A percentile compares a stretch with the other conserved stretches of the same genome.
These are phyloP conservation scores for Xylaria arbuscula DNA, from an alignment of 2,329 filamentous ascomycete species.

Conservation along the genomic window DNA sequence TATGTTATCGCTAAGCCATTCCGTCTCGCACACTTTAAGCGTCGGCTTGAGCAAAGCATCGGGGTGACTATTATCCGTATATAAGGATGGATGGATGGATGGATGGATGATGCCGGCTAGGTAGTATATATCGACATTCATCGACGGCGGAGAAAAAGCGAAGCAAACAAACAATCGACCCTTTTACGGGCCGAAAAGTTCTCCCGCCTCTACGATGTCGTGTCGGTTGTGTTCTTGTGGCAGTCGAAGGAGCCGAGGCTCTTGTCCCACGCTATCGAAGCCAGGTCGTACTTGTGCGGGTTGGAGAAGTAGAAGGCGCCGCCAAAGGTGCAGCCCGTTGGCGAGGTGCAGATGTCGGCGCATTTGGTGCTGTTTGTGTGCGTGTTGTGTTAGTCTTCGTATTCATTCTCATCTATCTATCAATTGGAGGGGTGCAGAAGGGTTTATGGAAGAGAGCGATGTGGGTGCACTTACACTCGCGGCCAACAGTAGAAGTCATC, in stretches of 20 bases:
- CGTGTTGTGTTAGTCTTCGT: conserved; percentile 15
- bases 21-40: too few species aligned
- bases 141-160: neutral
- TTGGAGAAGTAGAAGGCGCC: conserved; percentile 60
- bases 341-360: conserved; percentile 59
- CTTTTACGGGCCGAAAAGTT: neutral
- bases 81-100: too few species aligned
- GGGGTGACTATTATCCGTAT: too few species aligned
- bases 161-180: neutral
- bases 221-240: conserved; percentile 43
- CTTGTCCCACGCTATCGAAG: conserved; percentile 58
- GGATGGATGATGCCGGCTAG: too few species aligned
- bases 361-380: conserved; percentile 52
- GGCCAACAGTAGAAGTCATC: conserved; percentile 63
- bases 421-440: neutral
- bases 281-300: conserved; percentile 60
- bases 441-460: neutral
- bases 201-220: neutral
- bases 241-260: conserved; percentile 54
- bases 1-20: neutral
- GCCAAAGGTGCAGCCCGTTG: conserved; percentile 65
- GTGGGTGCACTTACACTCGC: conserved; percentile 45
- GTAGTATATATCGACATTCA: too few species aligned
- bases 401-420: neutral
- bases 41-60: too few species aligned